Conservation (phyloP, 1,284 basidiomycete species). For the Trametes polyzona region DNA sequence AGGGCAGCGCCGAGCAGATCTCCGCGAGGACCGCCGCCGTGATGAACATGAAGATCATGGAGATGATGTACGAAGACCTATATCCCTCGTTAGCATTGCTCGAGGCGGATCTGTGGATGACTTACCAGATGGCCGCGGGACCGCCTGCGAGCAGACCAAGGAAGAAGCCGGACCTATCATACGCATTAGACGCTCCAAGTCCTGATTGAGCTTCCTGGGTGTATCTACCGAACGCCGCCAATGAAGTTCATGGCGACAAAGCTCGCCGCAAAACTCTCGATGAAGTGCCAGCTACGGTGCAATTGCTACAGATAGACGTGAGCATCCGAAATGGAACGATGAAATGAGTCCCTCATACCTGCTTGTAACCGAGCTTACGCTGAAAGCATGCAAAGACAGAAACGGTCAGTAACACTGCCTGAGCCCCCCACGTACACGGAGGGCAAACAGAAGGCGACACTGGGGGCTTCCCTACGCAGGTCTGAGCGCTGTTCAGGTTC, state of each 20-base stretch:
- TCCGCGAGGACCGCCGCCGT: slow-evolving; percentile 86
- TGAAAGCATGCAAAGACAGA: slow-evolving; percentile 39
- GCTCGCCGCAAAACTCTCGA: slow-evolving; percentile 84
- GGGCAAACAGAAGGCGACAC: slow-evolving; percentile 56
- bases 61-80: slow-evolving; percentile 82
- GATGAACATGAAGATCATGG: slow-evolving; percentile 82
- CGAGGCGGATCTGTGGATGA: background rate
- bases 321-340: slow-evolving; percentile 8
- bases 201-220: background rate
- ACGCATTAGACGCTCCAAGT: slow-evolving; percentile 1
- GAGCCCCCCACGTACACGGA: slow-evolving; percentile 43
- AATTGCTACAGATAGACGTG: slow-evolving; percentile 57
- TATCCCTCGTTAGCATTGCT: background rate
- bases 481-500: slow-evolving; percentile 95
- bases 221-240: slow-evolving; percentile 71
- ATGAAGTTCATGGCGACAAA: slow-evolving; percentile 88
- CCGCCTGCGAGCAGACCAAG: slow-evolving; percentile 83
- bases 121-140: slow-evolving; percentile 79
- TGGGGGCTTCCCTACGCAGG: slow-evolving; percentile 94
- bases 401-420: slow-evolving; percentile 52
- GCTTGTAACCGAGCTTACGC: slow-evolving; percentile 81
- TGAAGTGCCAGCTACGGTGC: slow-evolving; percentile 78
- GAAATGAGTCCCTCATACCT: slow-evolving; percentile 52
- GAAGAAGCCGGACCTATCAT: slow-evolving; percentile 70
- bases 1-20: slow-evolving; percentile 82